Percentiles rank a stretch among this genome's conserved stretches.
Evolutionary conservation across 225 moss, liverwort and hornwort species (phyloP).

Genomic region (Sphagnum tenellum): DNA sequence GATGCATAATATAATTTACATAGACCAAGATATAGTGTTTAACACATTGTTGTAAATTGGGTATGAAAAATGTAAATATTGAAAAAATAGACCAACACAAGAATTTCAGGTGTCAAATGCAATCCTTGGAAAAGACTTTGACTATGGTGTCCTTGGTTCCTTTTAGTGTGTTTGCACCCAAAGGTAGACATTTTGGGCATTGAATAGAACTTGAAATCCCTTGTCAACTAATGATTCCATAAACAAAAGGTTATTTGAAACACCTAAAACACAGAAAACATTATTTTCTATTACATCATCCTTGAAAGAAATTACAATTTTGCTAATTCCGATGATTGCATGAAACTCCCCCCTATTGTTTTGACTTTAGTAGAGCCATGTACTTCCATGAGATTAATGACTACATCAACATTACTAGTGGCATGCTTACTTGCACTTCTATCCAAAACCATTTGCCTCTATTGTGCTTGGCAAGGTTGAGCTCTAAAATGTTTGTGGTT

Average conservation of each 20-base stretch:
- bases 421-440: neutral
- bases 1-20: too few species aligned
- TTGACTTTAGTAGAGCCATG: too few species aligned
- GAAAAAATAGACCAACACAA: too few species aligned
- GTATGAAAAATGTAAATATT: too few species aligned
- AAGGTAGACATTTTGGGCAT: neutral
- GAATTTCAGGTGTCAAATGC: too few species aligned
- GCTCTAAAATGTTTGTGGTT: neutral
- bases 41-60: too few species aligned
- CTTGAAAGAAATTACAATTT: neutral
- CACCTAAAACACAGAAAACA: neutral
- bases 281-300: neutral
- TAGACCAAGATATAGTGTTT: too few species aligned
- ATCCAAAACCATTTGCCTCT: neutral
- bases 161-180: neutral
- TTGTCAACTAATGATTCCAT: neutral
- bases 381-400: too few species aligned
- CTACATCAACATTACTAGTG: neutral
- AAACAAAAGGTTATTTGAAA: neutral
- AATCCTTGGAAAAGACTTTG: too few species aligned
- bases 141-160: too few species aligned
- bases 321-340: neutral
- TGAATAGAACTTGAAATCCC: neutral
- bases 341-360: neutral
- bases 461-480: neutral